Evolutionary conservation across 371 early-diverging fungal species (phyloP), one percentile per base, ranked within the genome.

Genomic region (Rhizomucor miehei): DNA sequence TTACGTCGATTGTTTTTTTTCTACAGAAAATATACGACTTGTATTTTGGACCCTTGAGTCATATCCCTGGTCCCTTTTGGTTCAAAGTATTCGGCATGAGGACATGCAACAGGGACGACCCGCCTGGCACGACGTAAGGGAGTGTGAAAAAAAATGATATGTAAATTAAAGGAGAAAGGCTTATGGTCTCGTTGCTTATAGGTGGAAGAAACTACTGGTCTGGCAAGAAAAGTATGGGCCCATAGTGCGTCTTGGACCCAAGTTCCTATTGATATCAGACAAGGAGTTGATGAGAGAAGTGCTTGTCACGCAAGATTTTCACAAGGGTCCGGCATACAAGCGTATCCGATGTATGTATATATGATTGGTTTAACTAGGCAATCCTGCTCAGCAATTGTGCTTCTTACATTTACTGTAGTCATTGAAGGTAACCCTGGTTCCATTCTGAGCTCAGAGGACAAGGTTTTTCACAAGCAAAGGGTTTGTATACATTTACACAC

Each of bases 251-350:
- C 11, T 57, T 12, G 53, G 51, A 24, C 51, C 51, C 12, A 41
- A 25, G 4, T 20, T 17, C 12, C 39, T 65, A 20, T 52, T 46
- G 34, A 44, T 65, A 2, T 41, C 57, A 6, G 66, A 65, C 48
- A 65, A 65, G 58, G 40, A 44, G 6, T 60, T 60, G 58, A 24
- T 65, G 43, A 65, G 60, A 40, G 57, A 65, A 43, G 47, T 65
- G n/a, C 50, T 65, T 12, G 29, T 21, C 16, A 38, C 44, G 35
- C 45, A 54, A 5, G 54, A 54, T 38, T 35, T 54, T 29, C 54
- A 25, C 23, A 54, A 54, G 20, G 54, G 54, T 14, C 44, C 40
- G 2, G 45, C 41, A 2, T 54, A 54, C 17, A 36, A 35, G 11
- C 48, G 48, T 1, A 21, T 48, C 17, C 34, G 25, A 48, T 23